phyloP scores from a whole-genome alignment of 305 asterid species.

The Rubia peregrina region DNA sequence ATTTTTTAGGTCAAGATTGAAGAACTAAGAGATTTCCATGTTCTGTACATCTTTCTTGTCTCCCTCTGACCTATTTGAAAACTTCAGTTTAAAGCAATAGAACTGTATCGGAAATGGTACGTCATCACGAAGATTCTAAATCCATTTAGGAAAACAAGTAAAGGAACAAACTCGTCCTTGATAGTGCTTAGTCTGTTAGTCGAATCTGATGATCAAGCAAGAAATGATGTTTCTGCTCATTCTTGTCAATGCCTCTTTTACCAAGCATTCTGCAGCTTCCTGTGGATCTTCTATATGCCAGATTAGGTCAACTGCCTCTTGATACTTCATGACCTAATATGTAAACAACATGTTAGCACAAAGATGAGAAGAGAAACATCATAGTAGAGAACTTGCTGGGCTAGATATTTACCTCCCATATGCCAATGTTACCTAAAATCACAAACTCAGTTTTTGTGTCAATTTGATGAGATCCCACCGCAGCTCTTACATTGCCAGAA shows the following conservation, averaged over 20 bases:
- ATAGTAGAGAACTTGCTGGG: background rate
- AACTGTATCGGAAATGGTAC: background rate
- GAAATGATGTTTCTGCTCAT: slow-evolving; percentile 47
- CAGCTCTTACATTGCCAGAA: slow-evolving; percentile 19
- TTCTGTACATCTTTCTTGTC: background rate
- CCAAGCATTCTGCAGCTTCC: slow-evolving; percentile 57
- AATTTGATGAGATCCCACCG: slow-evolving; percentile 35
- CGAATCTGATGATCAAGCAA: slow-evolving; percentile 51
- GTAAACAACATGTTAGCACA: background rate
- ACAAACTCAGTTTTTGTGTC: slow-evolving; percentile 49
- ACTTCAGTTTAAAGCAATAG: background rate
- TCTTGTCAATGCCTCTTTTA: slow-evolving; percentile 51
- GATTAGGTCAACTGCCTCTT: slow-evolving; percentile 62
- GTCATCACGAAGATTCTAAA: background rate
- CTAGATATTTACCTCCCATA: slow-evolving; percentile 51
- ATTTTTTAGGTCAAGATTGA: background rate
- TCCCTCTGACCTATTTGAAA: background rate
- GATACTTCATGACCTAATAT: slow-evolving; percentile 46
- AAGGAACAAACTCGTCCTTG: background rate
- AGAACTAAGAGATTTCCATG: background rate
- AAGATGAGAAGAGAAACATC: background rate
- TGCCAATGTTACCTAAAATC: slow-evolving; percentile 49
- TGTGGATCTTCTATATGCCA: slow-evolving; percentile 53
- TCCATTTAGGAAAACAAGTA: background rate
- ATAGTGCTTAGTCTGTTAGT: slow-evolving; percentile 14